Conservation (phyloP, 75 land plant species). For the Sequoiadendron giganteum region DNA sequence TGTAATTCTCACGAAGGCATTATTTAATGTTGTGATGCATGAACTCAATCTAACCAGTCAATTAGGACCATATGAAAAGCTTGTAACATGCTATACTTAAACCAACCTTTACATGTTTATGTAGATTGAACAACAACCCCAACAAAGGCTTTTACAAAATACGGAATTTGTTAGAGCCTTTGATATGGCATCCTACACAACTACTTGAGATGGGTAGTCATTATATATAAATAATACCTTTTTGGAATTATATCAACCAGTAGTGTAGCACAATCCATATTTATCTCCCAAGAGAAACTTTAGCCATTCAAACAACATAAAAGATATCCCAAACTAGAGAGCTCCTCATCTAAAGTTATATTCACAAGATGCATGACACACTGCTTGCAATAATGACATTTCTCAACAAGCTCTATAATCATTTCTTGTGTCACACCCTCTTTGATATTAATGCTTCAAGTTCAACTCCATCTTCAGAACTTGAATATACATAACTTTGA, state of each 20-base stretch:
- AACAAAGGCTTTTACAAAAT: conserved; percentile 91
- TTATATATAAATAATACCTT: conserved; percentile 75
- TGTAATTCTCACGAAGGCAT: conserved; percentile 67
- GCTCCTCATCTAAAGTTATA: too few species aligned
- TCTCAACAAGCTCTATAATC: too few species aligned
- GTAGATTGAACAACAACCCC: conserved; percentile 70
- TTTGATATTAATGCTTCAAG: too few species aligned
- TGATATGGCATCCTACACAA: conserved; percentile 70
- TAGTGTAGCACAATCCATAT: conserved; percentile 42
- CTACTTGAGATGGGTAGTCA: conserved; percentile 75
- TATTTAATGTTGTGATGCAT: conserved; percentile 59
- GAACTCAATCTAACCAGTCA: conserved; percentile 72
- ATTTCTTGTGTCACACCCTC: too few species aligned
- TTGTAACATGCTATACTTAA: conserved; percentile 51
- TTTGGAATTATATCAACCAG: conserved; percentile 75
- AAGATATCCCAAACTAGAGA: too few species aligned
- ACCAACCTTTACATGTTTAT: conserved; percentile 57
- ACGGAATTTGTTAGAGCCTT: conserved; percentile 48
- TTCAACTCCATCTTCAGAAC: too few species aligned
- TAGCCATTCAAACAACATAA: too few species aligned
- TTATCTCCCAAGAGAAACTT: too few species aligned
- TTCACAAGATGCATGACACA: too few species aligned
- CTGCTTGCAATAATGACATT: too few species aligned
- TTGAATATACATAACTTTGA: too few species aligned
- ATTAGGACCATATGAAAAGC: conserved; percentile 87